Conservation (phyloP, 2,329 filamentous ascomycete species). For the Biscogniauxia marginata region DNA sequence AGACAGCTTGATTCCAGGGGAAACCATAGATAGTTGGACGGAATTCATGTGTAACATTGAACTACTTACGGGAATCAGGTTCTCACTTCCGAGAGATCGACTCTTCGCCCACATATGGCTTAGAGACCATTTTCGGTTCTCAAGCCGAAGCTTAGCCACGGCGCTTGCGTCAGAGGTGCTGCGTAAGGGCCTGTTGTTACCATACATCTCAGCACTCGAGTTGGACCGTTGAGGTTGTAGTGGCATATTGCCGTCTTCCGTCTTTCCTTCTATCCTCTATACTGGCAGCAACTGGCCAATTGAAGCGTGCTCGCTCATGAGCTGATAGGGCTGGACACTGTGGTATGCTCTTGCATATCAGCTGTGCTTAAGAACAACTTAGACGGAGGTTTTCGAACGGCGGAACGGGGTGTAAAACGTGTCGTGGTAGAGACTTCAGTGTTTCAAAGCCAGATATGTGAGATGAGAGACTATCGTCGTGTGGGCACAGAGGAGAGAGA, state of each 20-base stretch:
- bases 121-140: not conserved
- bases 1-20: too few relatives aligned
- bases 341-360: not conserved
- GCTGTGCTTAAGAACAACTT: not conserved
- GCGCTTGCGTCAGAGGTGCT: not conserved
- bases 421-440: not conserved
- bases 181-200: not conserved
- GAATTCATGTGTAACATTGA: too few relatives aligned
- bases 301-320: not conserved
- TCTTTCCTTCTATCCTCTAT: too few relatives aligned
- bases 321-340: not conserved
- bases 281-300: not conserved
- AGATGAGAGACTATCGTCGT: not conserved
- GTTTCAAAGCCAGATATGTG: not conserved
- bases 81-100: not conserved
- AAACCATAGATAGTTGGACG: too few relatives aligned
- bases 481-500: not conserved
- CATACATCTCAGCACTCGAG: not conserved
- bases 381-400: not conserved
- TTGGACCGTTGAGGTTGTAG: not conserved
- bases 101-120: not conserved
- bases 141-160: not conserved
- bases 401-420: not conserved
- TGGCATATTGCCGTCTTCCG: not conserved
- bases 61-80: constrained; percentile 6